Evolutionary conservation across 2,329 filamentous ascomycete species (phyloP).

Genomic region (Ceratocystis colombiana): DNA sequence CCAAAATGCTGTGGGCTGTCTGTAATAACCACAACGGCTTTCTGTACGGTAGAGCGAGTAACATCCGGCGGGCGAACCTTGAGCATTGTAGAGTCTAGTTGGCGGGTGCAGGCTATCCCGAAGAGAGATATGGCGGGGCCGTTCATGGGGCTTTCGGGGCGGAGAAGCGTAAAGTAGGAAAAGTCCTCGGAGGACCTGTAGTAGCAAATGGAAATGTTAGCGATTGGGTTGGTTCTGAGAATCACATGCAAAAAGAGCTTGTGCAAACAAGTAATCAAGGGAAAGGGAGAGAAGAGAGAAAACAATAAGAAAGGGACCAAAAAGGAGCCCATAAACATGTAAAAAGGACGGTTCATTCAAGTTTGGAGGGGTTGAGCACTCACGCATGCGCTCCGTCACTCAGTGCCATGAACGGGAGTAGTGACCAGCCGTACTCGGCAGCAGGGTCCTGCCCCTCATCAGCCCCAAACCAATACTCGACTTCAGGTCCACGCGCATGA

Average conservation of each 20-base stretch:
- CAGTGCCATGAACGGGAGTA: constrained; percentile 93
- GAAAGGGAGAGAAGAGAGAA: constrained; percentile 10
- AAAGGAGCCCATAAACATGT: neutral
- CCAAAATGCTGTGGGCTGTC: constrained; percentile 85
- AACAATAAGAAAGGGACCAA: neutral
- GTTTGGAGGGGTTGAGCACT: constrained; percentile 32
- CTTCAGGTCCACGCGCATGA: constrained; percentile 79
- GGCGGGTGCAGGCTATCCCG: constrained; percentile 88
- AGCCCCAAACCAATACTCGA: constrained; percentile 80
- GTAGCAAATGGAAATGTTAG: neutral
- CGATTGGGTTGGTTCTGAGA: neutral
- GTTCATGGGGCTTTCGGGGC: constrained; percentile 42
- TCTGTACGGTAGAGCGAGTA: constrained; percentile 94
- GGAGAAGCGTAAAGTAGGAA: constrained; percentile 89
- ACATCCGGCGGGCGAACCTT: constrained; percentile 75
- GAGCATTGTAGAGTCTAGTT: constrained; percentile 70
- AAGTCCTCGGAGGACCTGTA: constrained; percentile 81
- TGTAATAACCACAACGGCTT: constrained; percentile 91
- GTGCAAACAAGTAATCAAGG: neutral
- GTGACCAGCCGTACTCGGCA: constrained; percentile 73
- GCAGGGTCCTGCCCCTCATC: constrained; percentile 68
- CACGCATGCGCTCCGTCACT: constrained; percentile 92
- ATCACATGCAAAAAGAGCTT: constrained; percentile 6
- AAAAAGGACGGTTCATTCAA: neutral
- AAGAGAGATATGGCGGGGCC: constrained; percentile 71